Conservation (phyloP, 2,329 filamentous ascomycete genomes). For the Incumbomyces lentus region DNA sequence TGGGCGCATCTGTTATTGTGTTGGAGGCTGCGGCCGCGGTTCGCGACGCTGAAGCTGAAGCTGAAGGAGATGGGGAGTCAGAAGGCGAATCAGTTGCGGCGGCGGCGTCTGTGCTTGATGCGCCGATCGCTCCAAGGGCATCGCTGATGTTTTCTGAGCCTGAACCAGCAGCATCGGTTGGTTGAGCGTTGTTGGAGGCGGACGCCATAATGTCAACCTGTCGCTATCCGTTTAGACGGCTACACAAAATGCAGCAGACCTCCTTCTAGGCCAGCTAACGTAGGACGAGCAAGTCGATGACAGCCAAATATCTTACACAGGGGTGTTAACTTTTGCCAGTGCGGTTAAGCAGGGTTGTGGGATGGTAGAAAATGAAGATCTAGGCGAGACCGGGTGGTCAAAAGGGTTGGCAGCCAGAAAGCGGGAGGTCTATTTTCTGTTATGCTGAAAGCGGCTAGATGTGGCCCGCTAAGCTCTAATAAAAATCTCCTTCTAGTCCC, state of each 20-base stretch:
- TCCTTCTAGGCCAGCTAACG: not conserved
- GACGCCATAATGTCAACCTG: not conserved
- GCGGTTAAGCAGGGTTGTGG: not conserved
- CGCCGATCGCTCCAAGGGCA: conserved; percentile 3
- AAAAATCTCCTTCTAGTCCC: too few relatives aligned
- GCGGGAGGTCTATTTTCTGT: not conserved
- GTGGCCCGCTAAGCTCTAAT: not conserved
- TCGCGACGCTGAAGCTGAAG: conserved; percentile 14
- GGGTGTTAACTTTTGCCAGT: not conserved
- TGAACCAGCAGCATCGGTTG: not conserved
- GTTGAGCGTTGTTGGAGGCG: not conserved
- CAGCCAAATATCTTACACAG: not conserved
- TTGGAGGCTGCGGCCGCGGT: not conserved
- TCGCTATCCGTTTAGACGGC: conserved; percentile 3
- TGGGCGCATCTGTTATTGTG: conserved; percentile 1
- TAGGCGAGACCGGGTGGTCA: not conserved
- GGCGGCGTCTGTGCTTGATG: conserved; percentile 2
- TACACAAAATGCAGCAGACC: not conserved
- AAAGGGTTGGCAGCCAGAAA: not conserved
- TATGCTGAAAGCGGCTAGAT: conserved; percentile 3
- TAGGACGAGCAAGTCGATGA: not conserved
- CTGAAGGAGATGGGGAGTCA: conserved; percentile 7
- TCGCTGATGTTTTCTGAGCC: conserved; percentile 4
- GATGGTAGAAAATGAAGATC: not conserved
- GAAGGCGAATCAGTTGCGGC: conserved; percentile 6